A percentile compares a stretch with the other conserved stretches of the same genome.
These are phyloP conservation scores for Bullera alba DNA, from an alignment of 768 basidiomycete species.

Conservation along the genomic window DNA sequence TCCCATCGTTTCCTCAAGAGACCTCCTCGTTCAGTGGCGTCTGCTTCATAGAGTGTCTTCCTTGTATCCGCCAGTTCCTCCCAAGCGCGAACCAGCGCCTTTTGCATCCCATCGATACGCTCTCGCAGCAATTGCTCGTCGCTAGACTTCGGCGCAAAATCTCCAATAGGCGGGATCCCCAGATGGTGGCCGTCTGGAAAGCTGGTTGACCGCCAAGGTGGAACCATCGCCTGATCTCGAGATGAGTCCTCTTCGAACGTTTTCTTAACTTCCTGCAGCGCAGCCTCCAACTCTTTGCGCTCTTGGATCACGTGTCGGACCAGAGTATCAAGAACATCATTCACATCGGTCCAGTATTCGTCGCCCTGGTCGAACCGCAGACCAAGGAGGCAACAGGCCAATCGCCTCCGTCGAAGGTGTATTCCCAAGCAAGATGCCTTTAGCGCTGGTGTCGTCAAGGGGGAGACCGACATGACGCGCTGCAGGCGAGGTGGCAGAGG, in stretches of 20 bases:
- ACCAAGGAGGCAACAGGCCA: slow-evolving; percentile 41
- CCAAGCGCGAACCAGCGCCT: neutral
- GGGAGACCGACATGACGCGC: slow-evolving; percentile 14
- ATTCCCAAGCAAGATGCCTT: slow-evolving; percentile 35
- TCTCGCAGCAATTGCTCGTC: slow-evolving; percentile 1
- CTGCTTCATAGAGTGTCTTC: neutral
- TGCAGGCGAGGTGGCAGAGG: neutral
- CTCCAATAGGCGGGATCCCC: neutral
- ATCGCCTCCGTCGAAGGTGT: slow-evolving; percentile 31
- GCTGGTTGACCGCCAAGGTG: neutral
- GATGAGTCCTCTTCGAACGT: neutral
- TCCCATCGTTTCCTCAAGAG: slow-evolving; percentile 25
- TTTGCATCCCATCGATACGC: slow-evolving; percentile 4
- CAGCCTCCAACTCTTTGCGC: slow-evolving; percentile 4
- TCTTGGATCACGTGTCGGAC: slow-evolving; percentile 8
- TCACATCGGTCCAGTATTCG: slow-evolving; percentile 20
- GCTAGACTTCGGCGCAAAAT: slow-evolving; percentile 7
- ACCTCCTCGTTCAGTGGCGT: neutral
- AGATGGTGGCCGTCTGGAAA: neutral
- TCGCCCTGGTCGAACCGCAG: slow-evolving; percentile 20
- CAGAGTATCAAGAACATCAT: slow-evolving; percentile 5
- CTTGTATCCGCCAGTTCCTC: neutral
- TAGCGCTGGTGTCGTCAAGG: slow-evolving; percentile 29
- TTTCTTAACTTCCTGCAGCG: slow-evolving; percentile 3
- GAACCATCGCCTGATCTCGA: too few species aligned